Evolutionary conservation across 768 basidiomycete genomes (phyloP), one percentile per base, ranked within the genome.

Genomic region (Flagelloscypha sp.): DNA sequence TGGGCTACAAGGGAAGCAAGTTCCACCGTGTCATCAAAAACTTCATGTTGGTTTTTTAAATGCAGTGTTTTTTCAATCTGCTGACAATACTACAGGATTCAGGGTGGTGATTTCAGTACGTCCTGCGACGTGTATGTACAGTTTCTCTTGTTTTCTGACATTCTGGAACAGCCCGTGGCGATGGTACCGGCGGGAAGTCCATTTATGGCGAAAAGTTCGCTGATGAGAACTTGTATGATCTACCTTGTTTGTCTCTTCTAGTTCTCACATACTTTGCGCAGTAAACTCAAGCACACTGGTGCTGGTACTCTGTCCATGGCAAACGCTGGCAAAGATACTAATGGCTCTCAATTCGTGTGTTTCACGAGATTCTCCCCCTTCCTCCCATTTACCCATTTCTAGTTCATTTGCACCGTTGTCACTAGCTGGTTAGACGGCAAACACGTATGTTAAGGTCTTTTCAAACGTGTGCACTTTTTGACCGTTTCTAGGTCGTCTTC

Each of bases 81-180:
- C 24, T 40, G 10, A 42, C 28, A 4, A 6, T 16, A 11, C 20
- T 20, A 41, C 42, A 87, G 86, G 87, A 90, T 94, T 48, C 93
- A 97, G 65, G 93, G 93, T 51, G 94, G 94, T 63, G 94, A 97
- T 65, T 99, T 97, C 63, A 95, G 87, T 84, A 57, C 49, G 84
- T 74, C 15, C 11, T 39, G 8, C 13, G 22, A 41, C 35, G 7
- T 25, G 25, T 22, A n/a, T 33, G 41, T 3, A 43, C 46, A 27
- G 38, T 48, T 33, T 40, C 34, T 18, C 45, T 40, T 35, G 37
- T 17, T 54, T 25, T 22, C 31, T 46, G 29, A n/a, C n/a, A n/a
- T n/a, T n/a, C 33, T 27, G 12, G 20, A 24, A 31, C 38, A 88
- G 85, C 86, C 37, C 69, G 70, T 24, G 84, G 85, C 37, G 87